Evolutionary conservation across 2,329 filamentous ascomycete genomes (phyloP).

Genomic region (Eurotiales sp.): DNA sequence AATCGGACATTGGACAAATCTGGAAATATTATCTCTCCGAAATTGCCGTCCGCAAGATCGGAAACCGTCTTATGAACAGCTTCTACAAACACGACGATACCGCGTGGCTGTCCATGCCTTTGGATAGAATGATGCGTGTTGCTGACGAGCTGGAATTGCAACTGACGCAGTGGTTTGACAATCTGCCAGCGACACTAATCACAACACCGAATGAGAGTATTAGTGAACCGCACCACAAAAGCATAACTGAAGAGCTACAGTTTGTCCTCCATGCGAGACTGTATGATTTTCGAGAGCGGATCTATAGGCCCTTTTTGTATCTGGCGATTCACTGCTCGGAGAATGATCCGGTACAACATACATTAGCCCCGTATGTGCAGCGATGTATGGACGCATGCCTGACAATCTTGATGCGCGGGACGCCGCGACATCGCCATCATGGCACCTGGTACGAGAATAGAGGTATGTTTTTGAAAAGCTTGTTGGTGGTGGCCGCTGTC

Average conservation of each 20-base stretch:
- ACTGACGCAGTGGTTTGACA: slow-evolving; percentile 2
- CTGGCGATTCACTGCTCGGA: neutral
- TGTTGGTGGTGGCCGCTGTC: neutral
- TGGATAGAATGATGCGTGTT: neutral
- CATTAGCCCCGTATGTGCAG: neutral
- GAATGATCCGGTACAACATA: neutral
- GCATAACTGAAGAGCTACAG: neutral
- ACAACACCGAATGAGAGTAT: neutral
- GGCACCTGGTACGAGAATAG: slow-evolving; percentile 1
- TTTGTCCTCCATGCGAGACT: neutral
- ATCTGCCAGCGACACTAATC: neutral
- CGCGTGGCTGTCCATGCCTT: neutral
- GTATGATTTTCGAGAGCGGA: neutral
- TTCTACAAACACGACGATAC: slow-evolving; percentile 4
- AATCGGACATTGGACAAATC: neutral
- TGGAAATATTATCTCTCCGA: slow-evolving; percentile 6
- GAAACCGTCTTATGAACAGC: neutral
- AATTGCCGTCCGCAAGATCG: neutral
- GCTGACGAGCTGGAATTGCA: slow-evolving; percentile 3
- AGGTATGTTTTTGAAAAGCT: neutral
- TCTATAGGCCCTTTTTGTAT: slow-evolving; percentile 1
- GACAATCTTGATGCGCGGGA: neutral
- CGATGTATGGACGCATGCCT: neutral
- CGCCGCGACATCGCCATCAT: neutral
- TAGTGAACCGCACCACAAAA: neutral